Percentiles rank a stretch among this genome's conserved stretches.
phyloP scores from a whole-genome alignment of 1,284 basidiomycete species.

The Waitea zeae region DNA sequence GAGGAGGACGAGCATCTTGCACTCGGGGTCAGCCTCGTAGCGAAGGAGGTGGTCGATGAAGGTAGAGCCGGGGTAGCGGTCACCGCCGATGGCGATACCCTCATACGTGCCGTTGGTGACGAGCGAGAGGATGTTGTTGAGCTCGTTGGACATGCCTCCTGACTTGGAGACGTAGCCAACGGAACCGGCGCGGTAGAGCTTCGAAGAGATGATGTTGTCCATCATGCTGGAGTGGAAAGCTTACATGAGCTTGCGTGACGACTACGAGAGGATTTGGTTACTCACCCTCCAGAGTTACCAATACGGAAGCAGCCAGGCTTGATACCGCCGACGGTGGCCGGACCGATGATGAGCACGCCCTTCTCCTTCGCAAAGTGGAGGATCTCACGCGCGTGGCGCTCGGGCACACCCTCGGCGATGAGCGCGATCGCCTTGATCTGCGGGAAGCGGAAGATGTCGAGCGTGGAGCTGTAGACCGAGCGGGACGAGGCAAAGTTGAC shows the following conservation, averaged over 20 bases:
- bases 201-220: constrained; percentile 99
- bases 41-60: constrained; percentile 99
- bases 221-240: constrained; percentile 63
- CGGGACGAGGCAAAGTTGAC: constrained; percentile 97
- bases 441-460: constrained; percentile 67
- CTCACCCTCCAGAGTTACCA: constrained; percentile 92
- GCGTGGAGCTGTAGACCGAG: constrained; percentile 87
- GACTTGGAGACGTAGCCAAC: constrained; percentile 99
- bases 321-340: constrained; percentile 98
- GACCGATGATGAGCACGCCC: constrained; percentile 90
- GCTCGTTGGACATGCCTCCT: constrained; percentile 99
- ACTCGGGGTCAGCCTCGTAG: constrained; percentile 93
- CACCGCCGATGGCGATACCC: constrained; percentile 98
- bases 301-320: constrained; percentile 99
- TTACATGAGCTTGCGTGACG: constrained; percentile 7
- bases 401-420: constrained; percentile 98
- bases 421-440: constrained; percentile 78
- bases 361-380: constrained; percentile 79
- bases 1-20: constrained; percentile 97
- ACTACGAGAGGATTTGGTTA: constrained; percentile 6
- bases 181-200: constrained; percentile 95
- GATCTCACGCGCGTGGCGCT: constrained; percentile 94
- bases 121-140: constrained; percentile 98
- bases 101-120: constrained; percentile 98
- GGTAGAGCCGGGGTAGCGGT: constrained; percentile 95